A percentile compares a stretch with the other conserved stretches of the same genome.
phyloP scores from a whole-genome alignment of 106 monocot genomes.

The Dendrobium huoshanense region DNA sequence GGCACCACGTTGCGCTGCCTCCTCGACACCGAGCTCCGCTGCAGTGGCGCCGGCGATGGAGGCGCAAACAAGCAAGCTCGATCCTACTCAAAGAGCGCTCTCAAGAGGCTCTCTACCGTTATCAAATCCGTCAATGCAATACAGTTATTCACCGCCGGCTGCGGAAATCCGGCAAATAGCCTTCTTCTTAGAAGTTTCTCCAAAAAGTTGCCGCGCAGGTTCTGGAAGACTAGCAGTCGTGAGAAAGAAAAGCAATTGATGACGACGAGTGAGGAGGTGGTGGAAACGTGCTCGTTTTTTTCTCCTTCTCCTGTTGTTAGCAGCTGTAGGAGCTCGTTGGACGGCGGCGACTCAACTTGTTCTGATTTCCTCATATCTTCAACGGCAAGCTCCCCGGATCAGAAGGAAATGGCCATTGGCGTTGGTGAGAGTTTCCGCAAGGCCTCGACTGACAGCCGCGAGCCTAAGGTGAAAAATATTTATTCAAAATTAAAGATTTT shows the following conservation, averaged over 20 bases:
- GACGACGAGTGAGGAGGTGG: neutral
- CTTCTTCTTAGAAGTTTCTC: neutral
- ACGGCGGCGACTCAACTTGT: neutral
- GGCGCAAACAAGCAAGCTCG: neutral
- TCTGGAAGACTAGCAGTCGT: neutral
- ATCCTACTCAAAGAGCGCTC: neutral
- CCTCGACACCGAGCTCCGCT: neutral
- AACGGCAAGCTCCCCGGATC: neutral
- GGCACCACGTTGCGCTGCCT: slow-evolving; percentile 5
- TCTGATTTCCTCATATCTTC: neutral
- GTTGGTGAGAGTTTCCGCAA: neutral
- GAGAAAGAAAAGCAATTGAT: too few relatives aligned
- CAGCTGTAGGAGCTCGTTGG: neutral
- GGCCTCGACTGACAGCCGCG: neutral
- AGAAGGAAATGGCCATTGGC: neutral
- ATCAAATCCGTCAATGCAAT: neutral
- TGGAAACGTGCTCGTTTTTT: neutral
- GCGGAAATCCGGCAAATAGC: neutral
- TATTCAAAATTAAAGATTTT: too few relatives aligned
- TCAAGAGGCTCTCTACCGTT: neutral
- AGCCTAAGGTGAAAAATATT: neutral
- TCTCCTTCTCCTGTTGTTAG: neutral
- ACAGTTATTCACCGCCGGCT: neutral
- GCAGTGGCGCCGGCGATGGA: neutral
- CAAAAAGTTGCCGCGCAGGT: neutral